Percentiles rank a stretch among this genome's conserved stretches.
Conservation (phyloP, 345 rosid species). For the Syzygium aromaticum region DNA sequence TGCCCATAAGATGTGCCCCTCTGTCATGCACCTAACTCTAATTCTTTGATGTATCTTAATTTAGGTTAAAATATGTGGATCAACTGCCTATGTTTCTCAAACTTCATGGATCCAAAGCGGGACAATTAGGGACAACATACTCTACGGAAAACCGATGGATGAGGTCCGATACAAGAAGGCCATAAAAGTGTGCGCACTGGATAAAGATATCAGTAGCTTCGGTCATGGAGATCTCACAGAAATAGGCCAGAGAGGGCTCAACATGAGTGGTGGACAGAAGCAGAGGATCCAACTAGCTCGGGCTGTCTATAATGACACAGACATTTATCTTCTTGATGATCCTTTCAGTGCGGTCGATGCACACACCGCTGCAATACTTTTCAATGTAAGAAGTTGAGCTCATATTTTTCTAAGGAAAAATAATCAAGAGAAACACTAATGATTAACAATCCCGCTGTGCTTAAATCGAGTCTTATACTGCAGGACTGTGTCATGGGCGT, state of each 20-base stretch:
- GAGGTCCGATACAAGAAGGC: conserved; percentile 40
- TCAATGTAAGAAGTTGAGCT: conserved; percentile 36
- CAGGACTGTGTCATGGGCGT: conserved; percentile 70
- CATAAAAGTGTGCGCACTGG: conserved; percentile 55
- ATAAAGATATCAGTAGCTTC: conserved; percentile 53
- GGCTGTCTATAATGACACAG: conserved; percentile 63
- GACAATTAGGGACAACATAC: conserved; percentile 60
- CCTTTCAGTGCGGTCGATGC: conserved; percentile 89
- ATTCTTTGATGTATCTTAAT: background rate
- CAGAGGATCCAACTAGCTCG: conserved; percentile 82
- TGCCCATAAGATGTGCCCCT: background rate
- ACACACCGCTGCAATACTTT: conserved; percentile 62
- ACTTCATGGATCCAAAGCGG: conserved; percentile 87
- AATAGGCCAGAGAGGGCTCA: conserved; percentile 80
- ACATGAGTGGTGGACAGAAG: conserved; percentile 89
- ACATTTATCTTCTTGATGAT: conserved; percentile 70
- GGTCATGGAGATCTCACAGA: conserved; percentile 72
- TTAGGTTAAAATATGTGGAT: conserved; percentile 48
- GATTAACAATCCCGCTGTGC: background rate
- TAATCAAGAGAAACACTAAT: background rate
- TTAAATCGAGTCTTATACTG: conserved; percentile 1
- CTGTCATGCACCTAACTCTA: no score
- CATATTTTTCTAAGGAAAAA: background rate
- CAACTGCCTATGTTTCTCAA: conserved; percentile 73
- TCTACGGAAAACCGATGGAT: conserved; percentile 60